Conservation (phyloP, 2,329 filamentous ascomycete species). For the Metarhizium sp. region DNA sequence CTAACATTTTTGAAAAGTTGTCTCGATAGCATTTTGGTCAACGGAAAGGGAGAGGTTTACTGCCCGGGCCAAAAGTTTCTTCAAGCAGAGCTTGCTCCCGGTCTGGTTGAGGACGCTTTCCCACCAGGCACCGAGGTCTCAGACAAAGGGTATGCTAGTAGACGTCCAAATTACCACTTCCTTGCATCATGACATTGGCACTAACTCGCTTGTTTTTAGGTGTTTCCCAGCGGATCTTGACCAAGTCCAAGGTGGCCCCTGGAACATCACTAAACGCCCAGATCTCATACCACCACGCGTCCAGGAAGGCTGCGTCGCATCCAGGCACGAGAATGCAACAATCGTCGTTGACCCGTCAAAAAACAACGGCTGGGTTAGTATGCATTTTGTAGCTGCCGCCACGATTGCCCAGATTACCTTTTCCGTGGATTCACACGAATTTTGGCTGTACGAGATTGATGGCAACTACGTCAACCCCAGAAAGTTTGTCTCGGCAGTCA, state of each 20-base stretch:
- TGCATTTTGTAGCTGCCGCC: constrained; percentile 5
- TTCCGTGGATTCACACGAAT: constrained; percentile 31
- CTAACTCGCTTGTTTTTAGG: background rate
- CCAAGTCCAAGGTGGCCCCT: background rate
- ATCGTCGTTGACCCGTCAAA: background rate
- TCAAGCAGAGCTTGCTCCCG: background rate
- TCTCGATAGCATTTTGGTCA: constrained; percentile 1
- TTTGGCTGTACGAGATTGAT: constrained; percentile 33
- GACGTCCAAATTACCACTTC: background rate
- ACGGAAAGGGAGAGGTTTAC: constrained; percentile 1
- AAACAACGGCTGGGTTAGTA: constrained; percentile 1
- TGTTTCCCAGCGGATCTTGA: constrained; percentile 1
- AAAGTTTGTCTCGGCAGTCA: constrained; percentile 13
- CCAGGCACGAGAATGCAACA: background rate
- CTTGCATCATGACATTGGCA: background rate
- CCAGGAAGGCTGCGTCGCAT: background rate
- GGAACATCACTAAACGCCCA: background rate
- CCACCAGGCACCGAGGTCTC: background rate
- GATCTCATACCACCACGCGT: background rate
- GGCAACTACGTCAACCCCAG: constrained; percentile 29
- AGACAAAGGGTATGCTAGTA: constrained; percentile 1
- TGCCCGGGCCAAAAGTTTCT: background rate
- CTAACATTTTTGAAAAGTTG: background rate
- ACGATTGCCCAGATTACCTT: constrained; percentile 8
- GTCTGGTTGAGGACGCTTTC: background rate